Conservation (phyloP, 345 rosid species). For the Dovyalis caffra region DNA sequence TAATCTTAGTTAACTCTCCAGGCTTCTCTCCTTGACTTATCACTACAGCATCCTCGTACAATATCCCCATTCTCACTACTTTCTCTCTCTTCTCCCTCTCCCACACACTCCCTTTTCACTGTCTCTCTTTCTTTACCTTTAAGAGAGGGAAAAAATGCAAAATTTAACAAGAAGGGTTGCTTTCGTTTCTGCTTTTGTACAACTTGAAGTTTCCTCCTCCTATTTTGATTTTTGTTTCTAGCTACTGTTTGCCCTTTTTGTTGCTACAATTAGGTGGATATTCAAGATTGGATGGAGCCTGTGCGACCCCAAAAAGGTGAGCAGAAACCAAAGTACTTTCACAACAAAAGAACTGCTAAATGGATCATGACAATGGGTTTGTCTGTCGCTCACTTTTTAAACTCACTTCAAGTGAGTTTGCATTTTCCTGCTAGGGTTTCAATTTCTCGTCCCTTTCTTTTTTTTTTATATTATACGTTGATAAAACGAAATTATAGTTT, state of each 20-base stretch:
- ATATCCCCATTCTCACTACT: conserved; percentile 41
- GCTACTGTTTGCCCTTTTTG: neutral
- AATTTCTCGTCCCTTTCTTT: conserved; percentile 17
- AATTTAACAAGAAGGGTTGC: neutral
- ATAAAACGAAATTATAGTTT: neutral
- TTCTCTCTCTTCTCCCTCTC: neutral
- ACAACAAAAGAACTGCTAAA: neutral
- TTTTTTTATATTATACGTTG: neutral
- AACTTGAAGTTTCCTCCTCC: neutral
- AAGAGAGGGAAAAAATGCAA: neutral
- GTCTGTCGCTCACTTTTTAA: neutral
- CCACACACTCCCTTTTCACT: neutral
- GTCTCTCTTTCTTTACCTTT: conserved; percentile 2
- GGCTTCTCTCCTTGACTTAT: conserved; percentile 41
- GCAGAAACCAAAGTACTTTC: neutral
- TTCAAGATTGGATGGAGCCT: conserved; percentile 9
- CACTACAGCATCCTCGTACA: conserved; percentile 54
- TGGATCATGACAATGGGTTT: neutral
- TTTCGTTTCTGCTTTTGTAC: neutral
- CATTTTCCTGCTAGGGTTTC: neutral
- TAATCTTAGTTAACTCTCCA: conserved; percentile 45
- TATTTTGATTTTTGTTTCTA: neutral
- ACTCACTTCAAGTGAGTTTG: neutral
- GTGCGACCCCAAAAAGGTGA: conserved; percentile 3
- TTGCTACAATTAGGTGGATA: conserved; percentile 1